Evolutionary conservation across 805 yeast genomes (phyloP), one percentile per base, ranked within the genome.

Genomic region (Ogataea philodendri): DNA sequence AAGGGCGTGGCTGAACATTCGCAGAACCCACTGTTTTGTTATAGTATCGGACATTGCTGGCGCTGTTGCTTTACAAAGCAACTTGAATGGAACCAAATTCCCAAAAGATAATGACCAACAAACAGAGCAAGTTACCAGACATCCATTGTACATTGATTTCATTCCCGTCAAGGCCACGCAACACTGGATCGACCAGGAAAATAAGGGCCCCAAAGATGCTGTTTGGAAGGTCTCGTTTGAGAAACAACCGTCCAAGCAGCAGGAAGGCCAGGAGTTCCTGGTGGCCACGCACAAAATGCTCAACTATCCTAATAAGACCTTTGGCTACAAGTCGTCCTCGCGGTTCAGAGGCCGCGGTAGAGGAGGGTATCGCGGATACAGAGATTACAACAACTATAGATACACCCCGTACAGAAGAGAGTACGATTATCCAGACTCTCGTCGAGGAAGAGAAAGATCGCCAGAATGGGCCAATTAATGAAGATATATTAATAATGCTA

Each of bases 171-270:
- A 66, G 42, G 71, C 70, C 11, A 58, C 67, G 3, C 65, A 63
- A 36, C 60, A 58, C 26, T 69, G 74, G 73, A 65, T 69, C 10
- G 70, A 59, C 44, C 71, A 69, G 47, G 76, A 69, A 41, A 66
- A 62, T 35, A 54, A 51, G 25, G 70, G 68, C 9, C 72, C 76
- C 8, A 49, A 52, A 25, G 65, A 69, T 47, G 74, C 72, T 2
- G 49, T 65, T 30, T 70, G 76, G 74, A 60, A 60, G 32, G 50
- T 70, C n/a, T 57, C 59, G 11, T 69, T 63, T 40, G 59, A 54
- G 17, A 49, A 39, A 8, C 46, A 51, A 23, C 65, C 62, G 5
- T 65, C 62, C 8, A 66, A 59, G 24, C 46, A 38, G 35, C 44
- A 45, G 19, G 42, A 41, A 15, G 59, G 55, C 14, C 41, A 52